Base-by-base conservation (phyloP, 257 asterid genomes). In the Mitragyna speciosa region DNA sequence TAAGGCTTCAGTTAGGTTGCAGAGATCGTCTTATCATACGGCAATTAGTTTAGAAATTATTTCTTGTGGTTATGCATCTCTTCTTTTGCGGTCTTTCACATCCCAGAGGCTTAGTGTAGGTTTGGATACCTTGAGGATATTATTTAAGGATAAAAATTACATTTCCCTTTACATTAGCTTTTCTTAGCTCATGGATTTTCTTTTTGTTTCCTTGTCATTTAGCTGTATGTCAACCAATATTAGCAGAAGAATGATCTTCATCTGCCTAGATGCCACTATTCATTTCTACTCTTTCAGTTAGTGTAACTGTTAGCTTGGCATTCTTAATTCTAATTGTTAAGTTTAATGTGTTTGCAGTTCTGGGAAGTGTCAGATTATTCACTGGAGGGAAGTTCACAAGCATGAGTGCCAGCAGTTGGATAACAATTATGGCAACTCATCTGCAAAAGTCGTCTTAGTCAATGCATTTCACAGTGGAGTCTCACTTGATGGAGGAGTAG, bases 361-460 rank as follows among this genome's bases (percentile, higher is more conserved):
- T 54, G 98, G 98, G 59, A 87, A 90, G 88, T 94, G 98, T 78
- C 97, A 92, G 88, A 89, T 94, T 78, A 80, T 86, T 84, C 97
- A 94, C 36, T 94, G 98, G 98, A 92, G 98, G 86, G 92, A 89
- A 76, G 87, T 84, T 85, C 97, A 94, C 93, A 94, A 92, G 87
- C 94, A 89, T 54, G 95, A 94, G 88, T 94, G 98, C 85, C 87
- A 77, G 84, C 92, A 84, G 82, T 66, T 87, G 87, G 95, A 82
- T 79, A 87, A 85, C 76, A 88, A 84, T 76, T 77, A 74, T 74
- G 70, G 78, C 54, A 82, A 67, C 82, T 71, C 87, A 64, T 85
- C 87, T 76, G 83, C 78, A 47, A 82, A 77, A 83, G 82, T 80
- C 70, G 48, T 66, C 33, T 63, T 72, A 7, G 76, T 9, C 43